Conservation (phyloP, 2,329 filamentous ascomycete genomes). For the Lachnum nothofagi region DNA sequence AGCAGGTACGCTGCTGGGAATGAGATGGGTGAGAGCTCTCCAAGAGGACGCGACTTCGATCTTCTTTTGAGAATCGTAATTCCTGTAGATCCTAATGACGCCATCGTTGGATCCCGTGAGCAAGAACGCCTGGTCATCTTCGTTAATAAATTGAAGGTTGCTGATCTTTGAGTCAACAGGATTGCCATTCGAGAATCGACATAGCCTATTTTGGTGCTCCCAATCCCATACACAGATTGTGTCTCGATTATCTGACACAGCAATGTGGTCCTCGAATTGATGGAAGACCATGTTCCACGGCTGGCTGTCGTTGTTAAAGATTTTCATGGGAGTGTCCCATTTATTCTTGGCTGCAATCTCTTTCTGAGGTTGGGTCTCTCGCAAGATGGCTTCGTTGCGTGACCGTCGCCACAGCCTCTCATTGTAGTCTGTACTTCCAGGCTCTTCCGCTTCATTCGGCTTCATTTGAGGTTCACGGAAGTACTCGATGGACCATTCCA, state of each 20-base stretch:
- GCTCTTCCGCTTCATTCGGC: constrained; percentile 89
- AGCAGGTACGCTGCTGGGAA: constrained; percentile 88
- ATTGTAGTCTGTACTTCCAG: constrained; percentile 94
- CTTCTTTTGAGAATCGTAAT: constrained; percentile 73
- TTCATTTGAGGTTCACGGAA: constrained; percentile 99
- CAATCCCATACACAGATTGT: constrained; percentile 92
- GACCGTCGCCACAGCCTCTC: constrained; percentile 87
- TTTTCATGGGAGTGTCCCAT: constrained; percentile 78
- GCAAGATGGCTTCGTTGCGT: constrained; percentile 86
- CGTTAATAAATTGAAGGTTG: constrained; percentile 95
- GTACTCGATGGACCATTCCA: constrained; percentile 96
- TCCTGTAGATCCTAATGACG: constrained; percentile 85
- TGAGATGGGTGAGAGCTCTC: constrained; percentile 86
- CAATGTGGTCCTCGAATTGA: constrained; percentile 93
- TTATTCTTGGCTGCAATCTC: constrained; percentile 76
- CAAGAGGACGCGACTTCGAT: constrained; percentile 87
- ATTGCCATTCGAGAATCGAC: constrained; percentile 90
- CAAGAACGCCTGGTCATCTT: constrained; percentile 90
- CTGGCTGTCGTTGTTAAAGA: constrained; percentile 85
- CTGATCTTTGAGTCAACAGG: constrained; percentile 86
- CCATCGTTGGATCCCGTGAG: constrained; percentile 96
- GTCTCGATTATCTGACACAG: constrained; percentile 88
- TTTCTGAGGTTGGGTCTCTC: constrained; percentile 90
- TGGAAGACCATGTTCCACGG: constrained; percentile 93
- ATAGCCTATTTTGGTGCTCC: constrained; percentile 68